Evolutionary conservation across 1,284 basidiomycete genomes (phyloP), one percentile per base, ranked within the genome.

Genomic region (Trametes versicolor): DNA sequence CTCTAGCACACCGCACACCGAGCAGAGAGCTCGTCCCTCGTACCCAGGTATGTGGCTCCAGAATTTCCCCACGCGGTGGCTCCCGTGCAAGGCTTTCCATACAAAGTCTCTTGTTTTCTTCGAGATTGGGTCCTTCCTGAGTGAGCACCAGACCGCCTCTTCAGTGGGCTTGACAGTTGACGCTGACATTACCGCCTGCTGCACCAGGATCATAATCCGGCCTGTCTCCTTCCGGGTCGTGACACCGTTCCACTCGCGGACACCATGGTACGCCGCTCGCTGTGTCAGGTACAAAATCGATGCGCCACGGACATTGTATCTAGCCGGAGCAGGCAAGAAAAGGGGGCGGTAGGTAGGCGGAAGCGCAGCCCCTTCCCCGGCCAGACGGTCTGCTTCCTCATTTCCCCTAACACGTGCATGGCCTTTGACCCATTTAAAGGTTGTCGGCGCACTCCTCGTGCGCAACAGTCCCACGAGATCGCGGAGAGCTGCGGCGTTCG

Each of bases 381-480:
- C 43, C 7, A 71, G 57, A 0, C 15, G 5, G 55, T 76, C 70
- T 0, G 75, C 72, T 15, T 49, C 53, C 39, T 76, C 71, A 25
- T 76, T 74, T 19, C 72, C 72, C 13, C 17, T 2, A 2, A 21
- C n/a, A 3, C 43, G 19, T 2, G 7, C 12, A 19, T 45, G 43
- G 17, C 43, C 72, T 67, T 77, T 76, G 0, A 75, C 71, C 71
- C 73, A 74, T 41, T 64, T 41, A 23, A 79, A 66, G 12, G 27
- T 36, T 0, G 71, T 76, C 7, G 50, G 25, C 1, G 70, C 72
- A 13, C 63, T 51, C 8, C 72, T 45, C 12, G 17, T 17, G 39
- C 71, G 53, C 0, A 77, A 66, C 0, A 3, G 36, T 5, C 54
- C 48, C 2, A 39, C 29, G 19, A 51, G 15, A 4, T 67, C 69